Percentiles rank a stretch among this genome's conserved stretches.
Conservation (phyloP, 148 eudicot species). For the Persicaria maculosa region DNA sequence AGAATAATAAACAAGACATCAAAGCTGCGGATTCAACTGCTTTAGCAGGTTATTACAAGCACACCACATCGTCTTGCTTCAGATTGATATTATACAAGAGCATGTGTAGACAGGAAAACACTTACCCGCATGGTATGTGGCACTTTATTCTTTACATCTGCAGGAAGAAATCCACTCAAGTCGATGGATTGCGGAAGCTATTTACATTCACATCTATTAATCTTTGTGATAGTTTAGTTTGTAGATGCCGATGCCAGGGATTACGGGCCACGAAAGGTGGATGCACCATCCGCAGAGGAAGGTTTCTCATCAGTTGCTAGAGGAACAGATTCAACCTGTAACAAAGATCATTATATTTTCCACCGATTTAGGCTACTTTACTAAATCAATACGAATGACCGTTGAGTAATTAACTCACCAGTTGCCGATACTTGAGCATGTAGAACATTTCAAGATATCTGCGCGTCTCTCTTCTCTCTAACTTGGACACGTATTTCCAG, state of each 20-base stretch:
- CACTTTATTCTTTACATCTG: neutral
- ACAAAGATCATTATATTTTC: neutral
- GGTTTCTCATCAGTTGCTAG: constrained; percentile 46
- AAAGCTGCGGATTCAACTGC: no score
- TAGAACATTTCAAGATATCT: constrained; percentile 98
- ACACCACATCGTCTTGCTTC: neutral
- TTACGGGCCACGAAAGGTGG: constrained; percentile 34
- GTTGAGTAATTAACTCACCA: constrained; percentile 53
- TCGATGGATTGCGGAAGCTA: neutral
- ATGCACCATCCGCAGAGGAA: constrained; percentile 24
- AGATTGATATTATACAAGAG: neutral
- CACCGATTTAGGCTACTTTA: no score
- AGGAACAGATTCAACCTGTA: constrained; percentile 69
- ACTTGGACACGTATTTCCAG: constrained; percentile 93
- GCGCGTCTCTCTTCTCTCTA: constrained; percentile 88
- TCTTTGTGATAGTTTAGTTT: neutral
- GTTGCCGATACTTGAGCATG: constrained; percentile 77
- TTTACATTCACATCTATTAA: neutral
- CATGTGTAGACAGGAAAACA: no score
- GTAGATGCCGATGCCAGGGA: neutral
- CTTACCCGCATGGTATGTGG: neutral
- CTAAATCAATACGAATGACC: neutral
- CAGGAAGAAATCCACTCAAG: neutral
- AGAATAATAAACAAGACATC: no score
- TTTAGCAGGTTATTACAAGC: no score